Evolutionary conservation across 2,329 filamentous ascomycete species (phyloP).

Genomic region (Lachnellula willkommii): DNA sequence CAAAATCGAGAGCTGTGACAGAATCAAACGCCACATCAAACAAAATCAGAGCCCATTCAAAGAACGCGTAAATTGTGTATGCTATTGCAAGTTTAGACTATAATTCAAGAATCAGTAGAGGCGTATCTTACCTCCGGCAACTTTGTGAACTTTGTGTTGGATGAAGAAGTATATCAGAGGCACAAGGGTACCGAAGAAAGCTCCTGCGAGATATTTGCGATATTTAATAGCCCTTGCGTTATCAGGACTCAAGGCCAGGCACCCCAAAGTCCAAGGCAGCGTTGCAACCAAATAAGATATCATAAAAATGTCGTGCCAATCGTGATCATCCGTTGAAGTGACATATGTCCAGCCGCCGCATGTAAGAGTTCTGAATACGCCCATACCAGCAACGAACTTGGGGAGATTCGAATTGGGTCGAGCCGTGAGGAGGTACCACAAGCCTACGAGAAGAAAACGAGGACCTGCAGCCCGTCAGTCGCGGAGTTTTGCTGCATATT

Average conservation of each 20-base stretch:
- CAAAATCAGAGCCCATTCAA: constrained; percentile 92
- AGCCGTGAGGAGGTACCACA: constrained; percentile 88
- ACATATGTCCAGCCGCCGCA: constrained; percentile 99
- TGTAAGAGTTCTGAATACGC: constrained; percentile 81
- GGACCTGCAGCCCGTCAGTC: constrained; percentile 53
- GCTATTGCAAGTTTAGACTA: constrained; percentile 48
- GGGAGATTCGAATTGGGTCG: constrained; percentile 70
- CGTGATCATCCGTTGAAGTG: constrained; percentile 95
- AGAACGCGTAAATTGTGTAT: constrained; percentile 96
- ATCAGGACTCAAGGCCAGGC: constrained; percentile 78
- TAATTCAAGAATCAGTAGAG: constrained; percentile 10
- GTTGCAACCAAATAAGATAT: constrained; percentile 95
- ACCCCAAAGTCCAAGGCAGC: constrained; percentile 90
- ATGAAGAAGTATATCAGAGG: constrained; percentile 96
- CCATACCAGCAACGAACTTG: constrained; percentile 73
- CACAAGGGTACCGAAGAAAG: constrained; percentile 87
- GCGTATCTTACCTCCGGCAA: constrained; percentile 72
- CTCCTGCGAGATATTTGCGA: constrained; percentile 73
- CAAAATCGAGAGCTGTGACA: constrained; percentile 87
- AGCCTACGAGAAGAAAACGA: constrained; percentile 79
- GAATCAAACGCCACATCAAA: constrained; percentile 97
- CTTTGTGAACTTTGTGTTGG: constrained; percentile 93
- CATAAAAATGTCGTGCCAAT: constrained; percentile 99
- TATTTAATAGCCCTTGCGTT: constrained; percentile 81
- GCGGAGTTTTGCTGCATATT: not conserved